These are phyloP conservation scores for Hibiscus tridactylites DNA, from an alignment of 345 rosid species.

Conservation along the genomic window DNA sequence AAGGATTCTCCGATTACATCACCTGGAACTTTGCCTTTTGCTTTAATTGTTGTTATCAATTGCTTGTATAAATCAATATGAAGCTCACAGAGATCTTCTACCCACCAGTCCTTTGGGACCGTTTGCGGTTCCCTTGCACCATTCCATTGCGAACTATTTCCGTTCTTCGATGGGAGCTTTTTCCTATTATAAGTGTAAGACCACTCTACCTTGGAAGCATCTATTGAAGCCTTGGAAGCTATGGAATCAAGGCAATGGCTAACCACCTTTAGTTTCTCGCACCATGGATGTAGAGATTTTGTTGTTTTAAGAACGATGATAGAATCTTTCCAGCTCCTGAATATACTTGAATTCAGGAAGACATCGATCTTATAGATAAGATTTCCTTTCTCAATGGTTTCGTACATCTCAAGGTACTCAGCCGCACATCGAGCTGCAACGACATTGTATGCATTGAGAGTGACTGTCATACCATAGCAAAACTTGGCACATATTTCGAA, in stretches of 20 bases:
- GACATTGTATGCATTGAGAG: slow-evolving; percentile 81
- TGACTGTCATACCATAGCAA: slow-evolving; percentile 85
- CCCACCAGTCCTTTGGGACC: slow-evolving; percentile 86
- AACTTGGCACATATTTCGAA: slow-evolving; percentile 86
- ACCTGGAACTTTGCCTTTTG: slow-evolving; percentile 35
- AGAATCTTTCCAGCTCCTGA: slow-evolving; percentile 73
- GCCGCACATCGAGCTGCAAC: slow-evolving; percentile 85
- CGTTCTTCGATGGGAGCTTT: slow-evolving; percentile 45
- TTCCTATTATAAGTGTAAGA: slow-evolving; percentile 67
- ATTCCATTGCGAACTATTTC: slow-evolving; percentile 37
- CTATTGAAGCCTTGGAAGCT: slow-evolving; percentile 51
- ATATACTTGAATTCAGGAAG: slow-evolving; percentile 60
- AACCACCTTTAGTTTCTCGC: slow-evolving; percentile 48
- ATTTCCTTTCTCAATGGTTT: slow-evolving; percentile 53
- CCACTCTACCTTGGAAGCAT: slow-evolving; percentile 63
- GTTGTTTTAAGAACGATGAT: slow-evolving; percentile 57
- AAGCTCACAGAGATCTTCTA: slow-evolving; percentile 69
- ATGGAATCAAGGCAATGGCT: slow-evolving; percentile 60
- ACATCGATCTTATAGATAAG: slow-evolving; percentile 68
- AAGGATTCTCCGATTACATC: slow-evolving; percentile 60
- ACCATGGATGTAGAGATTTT: slow-evolving; percentile 39
- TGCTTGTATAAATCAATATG: slow-evolving; percentile 54
- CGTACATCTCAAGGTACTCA: slow-evolving; percentile 66
- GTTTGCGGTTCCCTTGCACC: slow-evolving; percentile 39
- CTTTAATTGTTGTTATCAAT: slow-evolving; percentile 40